Percentiles rank a stretch among this genome's conserved stretches.
Evolutionary conservation across 257 asterid species (phyloP).

Genomic region (Solanum chmielewskii): DNA sequence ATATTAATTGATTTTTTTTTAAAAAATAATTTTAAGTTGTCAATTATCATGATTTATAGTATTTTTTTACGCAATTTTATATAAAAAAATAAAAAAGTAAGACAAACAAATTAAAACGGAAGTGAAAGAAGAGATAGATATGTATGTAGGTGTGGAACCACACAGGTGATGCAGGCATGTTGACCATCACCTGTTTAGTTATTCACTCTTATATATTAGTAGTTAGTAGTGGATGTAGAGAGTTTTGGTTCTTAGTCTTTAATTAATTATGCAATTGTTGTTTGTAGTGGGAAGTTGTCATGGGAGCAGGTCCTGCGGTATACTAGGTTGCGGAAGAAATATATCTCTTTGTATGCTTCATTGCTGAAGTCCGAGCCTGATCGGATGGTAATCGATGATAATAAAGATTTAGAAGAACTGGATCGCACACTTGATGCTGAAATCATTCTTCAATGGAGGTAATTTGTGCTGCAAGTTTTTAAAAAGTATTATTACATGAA

Average conservation of each 20-base stretch:
- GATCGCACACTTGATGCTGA: slow-evolving; percentile 86
- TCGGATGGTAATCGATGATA: slow-evolving; percentile 57
- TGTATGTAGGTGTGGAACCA: no score
- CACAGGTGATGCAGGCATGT: no score
- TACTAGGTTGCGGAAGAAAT: slow-evolving; percentile 70
- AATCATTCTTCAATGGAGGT: slow-evolving; percentile 96
- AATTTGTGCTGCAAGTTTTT: neutral
- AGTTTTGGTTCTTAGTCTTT: neutral
- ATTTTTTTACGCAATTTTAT: no score
- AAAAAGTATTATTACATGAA: neutral
- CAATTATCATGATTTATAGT: no score
- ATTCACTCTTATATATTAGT: no score
- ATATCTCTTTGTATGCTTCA: slow-evolving; percentile 74
- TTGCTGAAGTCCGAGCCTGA: slow-evolving; percentile 73
- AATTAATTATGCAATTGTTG: slow-evolving; percentile 1
- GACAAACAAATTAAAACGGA: no score
- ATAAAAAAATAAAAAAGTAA: no score
- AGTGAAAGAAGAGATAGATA: no score
- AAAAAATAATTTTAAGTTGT: no score
- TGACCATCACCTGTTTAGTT: no score
- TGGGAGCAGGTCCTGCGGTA: slow-evolving; percentile 91
- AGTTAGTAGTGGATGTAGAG: neutral
- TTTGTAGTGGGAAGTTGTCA: slow-evolving; percentile 68
- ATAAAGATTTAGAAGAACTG: slow-evolving; percentile 69
- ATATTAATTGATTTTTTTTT: no score